A percentile compares a stretch with the other conserved stretches of the same genome.
These are phyloP conservation scores for Phoma sp. DNA, from an alignment of 2,329 filamentous ascomycete genomes.

Conservation along the genomic window DNA sequence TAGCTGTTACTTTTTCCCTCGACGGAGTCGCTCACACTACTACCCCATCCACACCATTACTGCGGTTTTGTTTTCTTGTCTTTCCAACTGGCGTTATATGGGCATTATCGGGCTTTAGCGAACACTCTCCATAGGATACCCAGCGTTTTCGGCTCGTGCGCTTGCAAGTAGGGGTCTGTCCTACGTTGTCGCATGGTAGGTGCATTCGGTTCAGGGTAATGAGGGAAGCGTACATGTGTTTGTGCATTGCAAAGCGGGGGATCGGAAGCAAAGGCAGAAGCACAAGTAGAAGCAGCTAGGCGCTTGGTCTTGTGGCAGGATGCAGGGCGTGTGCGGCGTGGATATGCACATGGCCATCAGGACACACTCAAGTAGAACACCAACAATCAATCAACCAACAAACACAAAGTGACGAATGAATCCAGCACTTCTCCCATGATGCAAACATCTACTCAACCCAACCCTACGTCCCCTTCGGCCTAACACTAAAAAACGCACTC, in stretches of 20 bases:
- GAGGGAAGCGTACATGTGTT: not conserved
- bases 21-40: not conserved
- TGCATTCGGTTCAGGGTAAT: not conserved
- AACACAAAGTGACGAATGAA: no score
- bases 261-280: no score
- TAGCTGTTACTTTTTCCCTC: no score
- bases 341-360: no score
- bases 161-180: slow-evolving; percentile 7
- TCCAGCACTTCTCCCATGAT: no score
- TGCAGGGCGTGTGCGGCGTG: no score
- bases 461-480: slow-evolving; percentile 37
- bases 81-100: slow-evolving; percentile 8
- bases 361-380: slow-evolving; percentile 2
- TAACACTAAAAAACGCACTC: slow-evolving; percentile 89
- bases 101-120: slow-evolving; percentile 7
- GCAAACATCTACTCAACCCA: not conserved
- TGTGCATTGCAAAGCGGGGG: slow-evolving; percentile 2
- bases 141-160: slow-evolving; percentile 3
- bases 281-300: no score
- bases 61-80: not conserved
- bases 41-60: not conserved
- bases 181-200: slow-evolving; percentile 1
- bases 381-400: not conserved
- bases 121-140: slow-evolving; percentile 10
- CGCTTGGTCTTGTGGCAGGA: no score